Evolutionary conservation across 352 stramenopile species (phyloP).

Genomic region (Lagenidium sp.): DNA sequence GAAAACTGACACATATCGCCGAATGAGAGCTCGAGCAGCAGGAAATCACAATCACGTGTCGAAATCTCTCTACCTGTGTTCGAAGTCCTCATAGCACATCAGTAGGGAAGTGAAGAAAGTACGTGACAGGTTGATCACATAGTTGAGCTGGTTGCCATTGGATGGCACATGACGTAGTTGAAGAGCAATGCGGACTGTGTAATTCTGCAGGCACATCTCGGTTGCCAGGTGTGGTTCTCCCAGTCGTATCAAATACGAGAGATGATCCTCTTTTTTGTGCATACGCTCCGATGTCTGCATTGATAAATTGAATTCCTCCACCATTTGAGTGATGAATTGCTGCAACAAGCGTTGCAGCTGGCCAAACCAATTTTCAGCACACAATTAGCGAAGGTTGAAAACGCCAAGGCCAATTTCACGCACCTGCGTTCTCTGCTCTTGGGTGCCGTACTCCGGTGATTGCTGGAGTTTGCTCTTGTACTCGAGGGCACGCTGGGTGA

Average conservation of each 20-base stretch:
- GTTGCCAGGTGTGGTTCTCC: slow-evolving; percentile 55
- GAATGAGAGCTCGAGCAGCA: no score
- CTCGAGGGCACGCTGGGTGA: slow-evolving; percentile 39
- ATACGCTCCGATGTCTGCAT: slow-evolving; percentile 73
- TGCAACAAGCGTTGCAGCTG: slow-evolving; percentile 44
- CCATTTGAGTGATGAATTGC: slow-evolving; percentile 44
- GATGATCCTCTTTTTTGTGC: slow-evolving; percentile 77
- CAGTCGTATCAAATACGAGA: slow-evolving; percentile 66
- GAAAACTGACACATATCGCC: slow-evolving; percentile 38
- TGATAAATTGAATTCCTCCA: slow-evolving; percentile 70
- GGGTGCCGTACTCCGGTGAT: slow-evolving; percentile 20
- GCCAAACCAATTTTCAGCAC: no score
- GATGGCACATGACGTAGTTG: slow-evolving; percentile 69
- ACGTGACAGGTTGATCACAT: slow-evolving; percentile 74
- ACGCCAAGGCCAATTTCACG: neutral
- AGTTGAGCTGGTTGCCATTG: slow-evolving; percentile 65
- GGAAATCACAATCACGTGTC: no score
- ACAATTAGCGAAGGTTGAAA: neutral
- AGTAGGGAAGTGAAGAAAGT: slow-evolving; percentile 83
- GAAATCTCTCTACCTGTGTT: slow-evolving; percentile 45
- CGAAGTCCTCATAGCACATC: slow-evolving; percentile 77
- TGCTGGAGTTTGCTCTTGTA: slow-evolving; percentile 35
- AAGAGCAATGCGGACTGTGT: slow-evolving; percentile 65
- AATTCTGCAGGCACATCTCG: slow-evolving; percentile 79
- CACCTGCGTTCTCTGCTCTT: slow-evolving; percentile 31